Evolutionary conservation across 2,329 filamentous ascomycete genomes (phyloP).

Genomic region (Septoria linicola): DNA sequence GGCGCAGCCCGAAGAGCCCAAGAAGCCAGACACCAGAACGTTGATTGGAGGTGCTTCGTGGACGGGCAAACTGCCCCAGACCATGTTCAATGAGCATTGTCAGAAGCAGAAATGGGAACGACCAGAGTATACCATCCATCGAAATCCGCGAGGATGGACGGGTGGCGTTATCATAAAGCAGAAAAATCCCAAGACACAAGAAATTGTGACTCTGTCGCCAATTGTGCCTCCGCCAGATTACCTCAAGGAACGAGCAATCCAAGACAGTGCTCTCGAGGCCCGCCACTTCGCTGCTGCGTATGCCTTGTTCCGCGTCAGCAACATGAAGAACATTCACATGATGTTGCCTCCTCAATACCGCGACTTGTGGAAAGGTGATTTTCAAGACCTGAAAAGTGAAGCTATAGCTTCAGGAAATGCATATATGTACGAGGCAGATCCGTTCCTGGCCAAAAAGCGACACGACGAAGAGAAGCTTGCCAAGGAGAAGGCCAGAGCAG

Average conservation of each 20-base stretch:
- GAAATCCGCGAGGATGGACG: conserved; percentile 45
- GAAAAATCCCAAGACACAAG: conserved; percentile 77
- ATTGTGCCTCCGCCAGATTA: conserved; percentile 77
- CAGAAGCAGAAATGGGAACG: conserved; percentile 95
- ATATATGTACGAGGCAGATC: conserved; percentile 95
- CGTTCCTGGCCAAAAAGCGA: conserved; percentile 78
- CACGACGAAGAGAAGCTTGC: conserved; percentile 73
- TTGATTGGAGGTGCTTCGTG: conserved; percentile 92
- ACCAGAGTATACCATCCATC: conserved; percentile 77
- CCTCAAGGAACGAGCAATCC: conserved; percentile 67
- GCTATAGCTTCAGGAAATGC: conserved; percentile 73
- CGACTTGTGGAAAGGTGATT: conserved; percentile 85
- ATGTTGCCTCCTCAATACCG: conserved; percentile 89
- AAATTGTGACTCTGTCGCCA: conserved; percentile 71
- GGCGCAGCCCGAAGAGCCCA: conserved; percentile 43
- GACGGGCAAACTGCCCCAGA: conserved; percentile 95
- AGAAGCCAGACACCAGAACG: conserved; percentile 65
- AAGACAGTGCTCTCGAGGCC: conserved; percentile 82
- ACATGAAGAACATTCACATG: conserved; percentile 93
- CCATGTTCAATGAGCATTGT: conserved; percentile 88
- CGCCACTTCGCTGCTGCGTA: conserved; percentile 92
- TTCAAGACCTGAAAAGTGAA: conserved; percentile 75
- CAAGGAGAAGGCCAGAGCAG: conserved; percentile 75
- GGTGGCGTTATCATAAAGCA: conserved; percentile 76
- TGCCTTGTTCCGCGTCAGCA: conserved; percentile 85